Base-by-base conservation (phyloP, 192 early-diverging fungal species). In the Coemansia sp. region DNA sequence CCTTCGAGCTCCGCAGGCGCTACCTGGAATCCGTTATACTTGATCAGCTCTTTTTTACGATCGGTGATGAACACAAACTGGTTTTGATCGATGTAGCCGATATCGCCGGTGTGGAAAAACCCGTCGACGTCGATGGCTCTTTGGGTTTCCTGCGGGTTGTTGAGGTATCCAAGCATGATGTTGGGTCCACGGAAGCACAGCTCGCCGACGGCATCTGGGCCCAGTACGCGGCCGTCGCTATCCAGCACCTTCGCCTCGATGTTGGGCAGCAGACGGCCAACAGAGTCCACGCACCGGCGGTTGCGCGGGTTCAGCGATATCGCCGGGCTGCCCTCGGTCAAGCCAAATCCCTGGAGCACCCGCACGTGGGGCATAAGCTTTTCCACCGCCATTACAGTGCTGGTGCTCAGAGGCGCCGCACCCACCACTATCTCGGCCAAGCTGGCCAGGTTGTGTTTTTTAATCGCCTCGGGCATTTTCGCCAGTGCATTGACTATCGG, bases 41-140 rank as follows among this genome's bases (percentile, higher is more conserved):
- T 98, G 77, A 95, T 96, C 38, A 96, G 85, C 71, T 95, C 93
- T 78, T 95, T 98, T 17, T 91, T 71, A 28, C 96, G 91, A 66
- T 90, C 91, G 3, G 88, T 84, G 18, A 90, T 82, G 57, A 73
- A 88, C 62, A 89, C 83, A 48, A 86, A 64, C 7, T 86, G 86
- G 6, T 90, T 51, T 33, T 75, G 72, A 69, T 92, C 88, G 8
- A 90, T 80, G 5, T 85, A 55, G 3, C 86, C 93, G 39, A 98
- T 77, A 68, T 98, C 96, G 17, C 90, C 90, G 5, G 93, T 96
- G 65, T 92, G 92, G 41, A 96, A 74, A 81, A 88, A 96, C 0
- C 94, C 92, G 33, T 93, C 90, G 0, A 60, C 7, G 71, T 90
- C 89, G 62, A 96, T 87, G 2, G 88, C 86, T 1, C 85, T 84